These are phyloP conservation scores for Aspergillus affinis DNA, from an alignment of 495 filamentous ascomycete genomes.

Conservation along the genomic window DNA sequence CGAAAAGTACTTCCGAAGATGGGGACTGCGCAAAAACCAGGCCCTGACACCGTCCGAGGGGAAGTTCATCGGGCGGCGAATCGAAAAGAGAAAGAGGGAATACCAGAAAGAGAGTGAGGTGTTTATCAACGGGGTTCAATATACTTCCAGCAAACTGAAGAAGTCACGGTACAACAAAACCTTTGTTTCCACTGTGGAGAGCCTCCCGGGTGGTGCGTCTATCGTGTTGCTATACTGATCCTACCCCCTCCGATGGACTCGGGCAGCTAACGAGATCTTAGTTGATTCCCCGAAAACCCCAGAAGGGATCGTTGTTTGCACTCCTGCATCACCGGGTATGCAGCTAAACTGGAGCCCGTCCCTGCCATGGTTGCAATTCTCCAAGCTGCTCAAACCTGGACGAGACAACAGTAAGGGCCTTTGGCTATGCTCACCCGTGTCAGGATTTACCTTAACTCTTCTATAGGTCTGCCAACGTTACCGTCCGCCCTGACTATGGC, in stretches of 20 bases:
- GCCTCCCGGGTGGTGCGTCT: conserved; percentile 7
- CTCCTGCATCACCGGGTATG: conserved; percentile 12
- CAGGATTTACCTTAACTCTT: background rate
- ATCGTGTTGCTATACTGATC: background rate
- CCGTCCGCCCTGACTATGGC: background rate
- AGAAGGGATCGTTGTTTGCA: conserved; percentile 14
- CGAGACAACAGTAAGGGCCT: conserved; percentile 2
- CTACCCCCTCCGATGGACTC: too few relatives aligned
- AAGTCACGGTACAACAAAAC: conserved; percentile 14
- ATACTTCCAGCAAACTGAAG: conserved; percentile 5
- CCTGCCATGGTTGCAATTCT: conserved; percentile 16
- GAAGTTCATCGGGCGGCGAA: conserved; percentile 8
- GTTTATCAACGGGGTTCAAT: conserved; percentile 9
- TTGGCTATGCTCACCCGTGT: background rate
- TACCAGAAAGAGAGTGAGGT: conserved; percentile 19
- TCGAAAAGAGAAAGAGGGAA: conserved; percentile 13
- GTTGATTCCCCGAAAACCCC: conserved; percentile 15
- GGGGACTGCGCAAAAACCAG: conserved; percentile 16
- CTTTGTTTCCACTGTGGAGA: conserved; percentile 12
- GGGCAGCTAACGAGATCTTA: background rate
- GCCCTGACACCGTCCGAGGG: background rate
- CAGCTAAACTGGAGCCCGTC: conserved; percentile 7
- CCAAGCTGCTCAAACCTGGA: conserved; percentile 6
- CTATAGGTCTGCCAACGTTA: conserved; percentile 9
- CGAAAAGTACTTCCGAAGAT: conserved; percentile 5